Base-by-base conservation (phyloP, 2,329 filamentous ascomycete genomes). In the Pyricularia sp. region DNA sequence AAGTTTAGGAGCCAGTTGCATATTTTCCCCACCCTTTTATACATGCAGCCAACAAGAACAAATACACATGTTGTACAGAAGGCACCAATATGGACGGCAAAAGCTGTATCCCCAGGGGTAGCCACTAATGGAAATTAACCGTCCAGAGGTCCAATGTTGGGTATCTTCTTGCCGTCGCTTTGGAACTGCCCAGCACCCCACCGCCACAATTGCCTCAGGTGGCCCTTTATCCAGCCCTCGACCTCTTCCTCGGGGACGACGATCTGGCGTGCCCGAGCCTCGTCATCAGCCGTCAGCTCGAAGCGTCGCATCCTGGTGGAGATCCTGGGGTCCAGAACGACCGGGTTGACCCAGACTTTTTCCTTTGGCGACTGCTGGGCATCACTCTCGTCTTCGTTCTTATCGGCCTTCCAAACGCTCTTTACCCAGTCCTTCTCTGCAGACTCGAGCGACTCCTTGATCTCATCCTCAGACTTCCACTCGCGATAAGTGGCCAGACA, bases 391-490 rank as follows among this genome's bases (percentile, higher is more conserved):
- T 33, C 61, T 10, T 31, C 65, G 14, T 30, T 28, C 71, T 68
- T 68, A n/a, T 68, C 63, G 28, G 68, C 69, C 77, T 89, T 88
- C 79, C 86, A 89, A 6, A 89, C 86, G n/a, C 85, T 88, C 80
- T 96, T 97, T 78, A 90, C 89, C 93, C 93, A 97, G 77, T 94
- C 88, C 64, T 79, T 80, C 80, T 97, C 93, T 80, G 95, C 93
- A 50, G 88, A 80, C 55, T 83, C 81, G 30, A 97, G 85, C 14
- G 88, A 80, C 4, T 79, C 81, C 75, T 91, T 82, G 74, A 91
- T 88, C 78, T 94, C 92, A 67, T 80, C 79, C 33, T 79, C 74
- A 26, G 71, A 76, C 66, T 77, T 79, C 79, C 79, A 88, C 70
- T 85, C 83, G 67, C 85, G 82, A 66, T 83, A 78, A 6, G 82